Evolutionary conservation across 73 alveolate genomes (phyloP).

Genomic region (Stentor coeruleus): DNA sequence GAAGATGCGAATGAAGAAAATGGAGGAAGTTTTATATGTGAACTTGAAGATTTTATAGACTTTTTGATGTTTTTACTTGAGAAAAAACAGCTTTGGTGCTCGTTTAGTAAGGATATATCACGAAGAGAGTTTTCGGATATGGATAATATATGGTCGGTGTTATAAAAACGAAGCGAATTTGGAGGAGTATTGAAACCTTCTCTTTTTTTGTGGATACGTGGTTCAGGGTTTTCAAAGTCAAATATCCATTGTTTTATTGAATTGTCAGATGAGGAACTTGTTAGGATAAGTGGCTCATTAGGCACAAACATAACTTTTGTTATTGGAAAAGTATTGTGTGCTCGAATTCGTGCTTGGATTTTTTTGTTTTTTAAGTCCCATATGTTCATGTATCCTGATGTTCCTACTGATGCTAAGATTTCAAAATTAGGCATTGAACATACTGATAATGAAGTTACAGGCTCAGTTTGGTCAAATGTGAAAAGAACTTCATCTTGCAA

Average conservation of each 20-base stretch:
- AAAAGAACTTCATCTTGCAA: conserved; percentile 59
- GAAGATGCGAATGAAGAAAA: conserved; percentile 60
- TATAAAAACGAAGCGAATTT: conserved; percentile 64
- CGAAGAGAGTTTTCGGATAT: conserved; percentile 64
- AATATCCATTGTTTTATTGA: conserved; percentile 84
- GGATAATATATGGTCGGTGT: conserved; percentile 76
- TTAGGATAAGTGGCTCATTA: conserved; percentile 72
- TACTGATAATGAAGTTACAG: conserved; percentile 60
- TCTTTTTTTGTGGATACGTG: conserved; percentile 71
- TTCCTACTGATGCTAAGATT: conserved; percentile 39
- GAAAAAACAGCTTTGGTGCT: conserved; percentile 66
- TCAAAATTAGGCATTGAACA: conserved; percentile 25
- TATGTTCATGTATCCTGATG: conserved; percentile 47
- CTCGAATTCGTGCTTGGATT: conserved; percentile 60
- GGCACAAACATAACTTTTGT: conserved; percentile 62
- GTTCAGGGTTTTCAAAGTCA: conserved; percentile 64
- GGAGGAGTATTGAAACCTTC: conserved; percentile 80
- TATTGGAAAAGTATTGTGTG: conserved; percentile 59
- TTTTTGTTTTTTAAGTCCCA: conserved; percentile 87
- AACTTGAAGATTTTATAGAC: conserved; percentile 48
- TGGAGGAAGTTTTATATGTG: conserved; percentile 29
- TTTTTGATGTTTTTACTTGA: conserved; percentile 43
- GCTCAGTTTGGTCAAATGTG: conserved; percentile 52
- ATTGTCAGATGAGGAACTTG: conserved; percentile 77
- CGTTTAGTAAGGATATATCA: conserved; percentile 74